Evolutionary conservation across 768 basidiomycete genomes (phyloP).

Genomic region (Psilocybe cyanescens): DNA sequence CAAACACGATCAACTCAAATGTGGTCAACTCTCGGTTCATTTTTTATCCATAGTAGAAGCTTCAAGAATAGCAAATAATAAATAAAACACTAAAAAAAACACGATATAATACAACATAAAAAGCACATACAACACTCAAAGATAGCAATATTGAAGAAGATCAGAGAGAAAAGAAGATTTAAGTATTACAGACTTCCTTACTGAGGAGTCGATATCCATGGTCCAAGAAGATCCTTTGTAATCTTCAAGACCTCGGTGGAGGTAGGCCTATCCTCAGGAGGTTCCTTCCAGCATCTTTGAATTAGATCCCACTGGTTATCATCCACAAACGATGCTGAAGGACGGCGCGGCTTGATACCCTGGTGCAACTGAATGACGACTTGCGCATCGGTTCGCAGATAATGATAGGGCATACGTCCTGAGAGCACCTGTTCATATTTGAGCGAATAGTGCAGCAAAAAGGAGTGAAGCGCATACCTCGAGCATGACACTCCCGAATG

Average conservation of each 20-base stretch:
- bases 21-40: too few relatives aligned
- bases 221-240: constrained; percentile 10
- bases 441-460: not conserved
- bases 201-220: not conserved
- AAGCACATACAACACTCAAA: too few relatives aligned
- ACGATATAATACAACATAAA: too few relatives aligned
- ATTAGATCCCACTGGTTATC: constrained; percentile 47
- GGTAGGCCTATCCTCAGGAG: constrained; percentile 33
- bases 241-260: constrained; percentile 24
- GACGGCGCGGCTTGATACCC: constrained; percentile 43
- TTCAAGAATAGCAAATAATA: too few relatives aligned
- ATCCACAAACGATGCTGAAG: constrained; percentile 38
- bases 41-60: too few relatives aligned
- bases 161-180: too few relatives aligned
- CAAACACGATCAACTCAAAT: too few relatives aligned
- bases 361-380: constrained; percentile 46
- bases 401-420: constrained; percentile 45
- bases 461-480: constrained; percentile 29
- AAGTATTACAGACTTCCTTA: not conserved
- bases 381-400: constrained; percentile 38
- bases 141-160: too few relatives aligned
- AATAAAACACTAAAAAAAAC: too few relatives aligned
- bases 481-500: constrained; percentile 49
- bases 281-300: constrained; percentile 41
- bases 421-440: constrained; percentile 34